Evolutionary conservation across 1,284 basidiomycete species (phyloP).

Genomic region (Rhodotorula mucilaginosa): DNA sequence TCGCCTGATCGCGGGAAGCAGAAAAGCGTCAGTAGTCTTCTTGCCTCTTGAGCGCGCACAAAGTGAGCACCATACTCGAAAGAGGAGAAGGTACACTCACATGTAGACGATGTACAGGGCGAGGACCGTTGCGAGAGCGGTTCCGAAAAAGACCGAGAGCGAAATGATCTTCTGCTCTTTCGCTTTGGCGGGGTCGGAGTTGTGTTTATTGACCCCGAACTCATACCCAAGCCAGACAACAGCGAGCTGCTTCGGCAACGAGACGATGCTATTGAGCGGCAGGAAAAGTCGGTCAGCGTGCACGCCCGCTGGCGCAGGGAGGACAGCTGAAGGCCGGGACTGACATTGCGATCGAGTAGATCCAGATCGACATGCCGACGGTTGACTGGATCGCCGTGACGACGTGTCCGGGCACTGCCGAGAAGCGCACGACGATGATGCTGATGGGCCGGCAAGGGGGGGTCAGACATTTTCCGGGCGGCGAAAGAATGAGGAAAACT

Average conservation of each 20-base stretch:
- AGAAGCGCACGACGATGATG: conserved; percentile 42
- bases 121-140: conserved; percentile 25
- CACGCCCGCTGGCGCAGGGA: no score
- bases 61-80: neutral
- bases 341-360: conserved; percentile 46
- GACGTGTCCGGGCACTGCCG: conserved; percentile 48
- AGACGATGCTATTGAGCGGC: conserved; percentile 36
- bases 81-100: neutral
- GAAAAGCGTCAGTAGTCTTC: no score
- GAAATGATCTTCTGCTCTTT: conserved; percentile 15
- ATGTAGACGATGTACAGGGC: conserved; percentile 29
- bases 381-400: conserved; percentile 44
- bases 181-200: neutral
- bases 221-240: conserved; percentile 45
- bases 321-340: neutral
- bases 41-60: no score
- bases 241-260: conserved; percentile 50
- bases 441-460: neutral
- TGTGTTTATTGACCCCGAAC: conserved; percentile 5
- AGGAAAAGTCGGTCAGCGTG: neutral
- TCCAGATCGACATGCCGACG: conserved; percentile 44
- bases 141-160: conserved; percentile 24
- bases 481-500: conserved; percentile 36
- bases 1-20: no score
- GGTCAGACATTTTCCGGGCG: conserved; percentile 4